Evolutionary conservation across 192 early-diverging fungal species (phyloP).

Genomic region (Coemansia umbellata): DNA sequence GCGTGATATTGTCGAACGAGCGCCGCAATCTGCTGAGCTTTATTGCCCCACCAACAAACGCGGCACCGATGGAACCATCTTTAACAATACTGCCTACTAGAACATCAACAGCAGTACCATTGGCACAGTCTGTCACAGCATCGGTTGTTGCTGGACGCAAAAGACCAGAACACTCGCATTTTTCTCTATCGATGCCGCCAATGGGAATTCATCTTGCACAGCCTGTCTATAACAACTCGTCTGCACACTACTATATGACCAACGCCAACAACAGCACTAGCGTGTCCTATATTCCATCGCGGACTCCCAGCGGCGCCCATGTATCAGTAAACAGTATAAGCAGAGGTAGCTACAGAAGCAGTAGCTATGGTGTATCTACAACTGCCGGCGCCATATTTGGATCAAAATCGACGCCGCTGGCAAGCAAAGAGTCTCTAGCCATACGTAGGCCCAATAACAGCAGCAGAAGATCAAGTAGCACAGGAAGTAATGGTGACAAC

Average conservation of each 20-base stretch:
- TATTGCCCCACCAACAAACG: slow-evolving; percentile 5
- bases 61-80: too few relatives aligned
- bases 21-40: slow-evolving; percentile 29
- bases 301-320: background rate
- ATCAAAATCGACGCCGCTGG: slow-evolving; percentile 7
- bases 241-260: too few relatives aligned
- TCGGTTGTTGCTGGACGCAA: too few relatives aligned
- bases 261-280: too few relatives aligned
- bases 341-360: background rate
- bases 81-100: too few relatives aligned
- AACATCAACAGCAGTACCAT: too few relatives aligned
- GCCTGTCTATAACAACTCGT: too few relatives aligned
- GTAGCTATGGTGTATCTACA: background rate
- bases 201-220: too few relatives aligned
- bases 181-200: too few relatives aligned
- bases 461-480: background rate
- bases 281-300: background rate
- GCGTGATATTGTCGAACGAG: slow-evolving; percentile 37
- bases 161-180: too few relatives aligned
- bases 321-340: background rate
- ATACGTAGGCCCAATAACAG: background rate
- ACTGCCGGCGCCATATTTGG: background rate
- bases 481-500: background rate
- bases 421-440: slow-evolving; percentile 19
- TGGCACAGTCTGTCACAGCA: too few relatives aligned